Evolutionary conservation across 1,139 yeast genomes (phyloP).

Genomic region (Blastobotrys niveus): DNA sequence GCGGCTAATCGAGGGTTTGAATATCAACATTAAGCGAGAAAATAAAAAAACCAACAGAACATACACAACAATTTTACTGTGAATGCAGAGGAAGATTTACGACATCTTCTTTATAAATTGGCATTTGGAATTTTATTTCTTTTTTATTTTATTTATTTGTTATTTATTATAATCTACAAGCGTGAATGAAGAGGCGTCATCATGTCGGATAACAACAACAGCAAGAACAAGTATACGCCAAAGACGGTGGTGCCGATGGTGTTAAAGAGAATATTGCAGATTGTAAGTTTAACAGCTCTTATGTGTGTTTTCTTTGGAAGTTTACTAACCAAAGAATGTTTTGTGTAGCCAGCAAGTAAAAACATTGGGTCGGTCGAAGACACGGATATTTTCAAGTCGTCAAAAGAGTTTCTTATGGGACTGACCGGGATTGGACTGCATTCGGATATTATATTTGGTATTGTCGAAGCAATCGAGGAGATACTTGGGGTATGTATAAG

Average conservation of each 20-base stretch:
- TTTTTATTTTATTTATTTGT: too few species aligned
- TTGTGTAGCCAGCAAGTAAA: too few species aligned
- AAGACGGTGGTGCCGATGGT: slow-evolving; percentile 16
- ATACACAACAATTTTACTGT: too few species aligned
- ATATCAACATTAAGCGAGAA: too few species aligned
- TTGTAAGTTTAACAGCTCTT: slow-evolving; percentile 14
- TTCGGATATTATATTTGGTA: slow-evolving; percentile 23
- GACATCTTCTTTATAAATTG: too few species aligned
- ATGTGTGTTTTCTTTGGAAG: not conserved
- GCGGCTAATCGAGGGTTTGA: too few species aligned
- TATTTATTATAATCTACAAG: too few species aligned
- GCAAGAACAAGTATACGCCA: slow-evolving; percentile 16
- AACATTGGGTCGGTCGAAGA: slow-evolving; percentile 26
- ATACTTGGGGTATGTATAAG: slow-evolving; percentile 11
- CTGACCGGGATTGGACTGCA: slow-evolving; percentile 24
- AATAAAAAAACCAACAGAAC: too few species aligned
- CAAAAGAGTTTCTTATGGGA: slow-evolving; percentile 21
- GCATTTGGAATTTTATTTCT: too few species aligned
- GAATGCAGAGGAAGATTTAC: too few species aligned
- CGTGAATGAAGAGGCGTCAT: too few species aligned
- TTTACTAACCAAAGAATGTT: too few species aligned
- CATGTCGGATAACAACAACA: slow-evolving; percentile 7
- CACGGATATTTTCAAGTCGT: slow-evolving; percentile 23
- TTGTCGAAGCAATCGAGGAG: slow-evolving; percentile 10
- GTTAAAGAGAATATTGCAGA: slow-evolving; percentile 15